Base-by-base conservation (phyloP, 106 monocot species). In the Dendrobium chrysotoxum region DNA sequence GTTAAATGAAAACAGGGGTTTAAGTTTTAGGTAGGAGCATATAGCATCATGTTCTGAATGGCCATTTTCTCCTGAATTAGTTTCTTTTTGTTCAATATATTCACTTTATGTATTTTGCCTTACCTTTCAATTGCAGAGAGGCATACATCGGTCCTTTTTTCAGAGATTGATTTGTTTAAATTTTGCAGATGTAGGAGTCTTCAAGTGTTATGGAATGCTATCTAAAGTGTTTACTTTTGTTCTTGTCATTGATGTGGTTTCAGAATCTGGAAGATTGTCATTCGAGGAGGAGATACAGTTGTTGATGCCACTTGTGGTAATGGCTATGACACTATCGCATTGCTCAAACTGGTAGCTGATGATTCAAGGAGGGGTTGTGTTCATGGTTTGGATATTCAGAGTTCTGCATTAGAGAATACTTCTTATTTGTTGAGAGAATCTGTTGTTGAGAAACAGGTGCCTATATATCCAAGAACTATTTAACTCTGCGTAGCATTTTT, bases 231-330 rank as follows among this genome's bases (percentile, higher is more conserved):
- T 72, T 83, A 25, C 13, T 47, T 28, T 50, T 50, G 30, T 66
- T 23, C 42, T 77, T 57, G 25, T 7, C 58, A 5, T 9, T 77
- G n/a, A 45, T 82, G 44, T 40, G 5, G 53, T 40, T 78, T 75
- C 54, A 97, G 96, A 40, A 84, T 95, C 23, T 99, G 98, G 98
- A 90, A 83, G 77, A 90, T 85, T 46, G 39, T 99, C 17, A 72
- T 99, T 72, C 85, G 25, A 17, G 90, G 85, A 84, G 95, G 95
- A 68, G 95, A 99, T 83, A 81, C 71, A 18, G 98, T 91, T 16
- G 76, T 95, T 72, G 95, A 99, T 90, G 98, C 98, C 65, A 99
- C 98, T 72, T 95, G 95, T 82, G 98, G 98, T 66, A 99, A 99
- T 86, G 98, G 98, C 25, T 82, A 93, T 83, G 98, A 99, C 81